These are phyloP conservation scores for Phaeotremella skinneri DNA, from an alignment of 768 basidiomycete species.

Conservation along the genomic window DNA sequence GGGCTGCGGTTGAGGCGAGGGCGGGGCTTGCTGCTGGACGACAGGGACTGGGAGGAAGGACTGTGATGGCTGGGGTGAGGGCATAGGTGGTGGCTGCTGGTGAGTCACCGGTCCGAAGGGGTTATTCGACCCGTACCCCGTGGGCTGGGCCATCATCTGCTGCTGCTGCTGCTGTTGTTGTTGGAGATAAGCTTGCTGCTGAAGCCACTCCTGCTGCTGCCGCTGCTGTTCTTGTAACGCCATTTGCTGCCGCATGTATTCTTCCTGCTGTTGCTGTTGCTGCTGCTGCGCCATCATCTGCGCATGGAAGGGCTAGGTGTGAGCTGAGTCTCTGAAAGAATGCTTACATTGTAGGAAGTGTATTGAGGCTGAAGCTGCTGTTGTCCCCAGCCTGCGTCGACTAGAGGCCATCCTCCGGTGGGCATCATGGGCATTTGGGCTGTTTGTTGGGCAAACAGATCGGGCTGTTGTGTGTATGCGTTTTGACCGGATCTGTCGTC, in stretches of 20 bases:
- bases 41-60: constrained; percentile 52
- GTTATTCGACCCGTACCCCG: constrained; percentile 77
- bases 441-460: constrained; percentile 56
- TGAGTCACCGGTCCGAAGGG: constrained; percentile 67
- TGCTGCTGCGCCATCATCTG: constrained; percentile 81
- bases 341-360: constrained; percentile 75
- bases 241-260: constrained; percentile 56
- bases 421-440: constrained; percentile 52
- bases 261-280: constrained; percentile 54
- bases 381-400: constrained; percentile 47
- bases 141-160: constrained; percentile 51
- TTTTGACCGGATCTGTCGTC: constrained; percentile 26
- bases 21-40: constrained; percentile 44
- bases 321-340: constrained; percentile 51
- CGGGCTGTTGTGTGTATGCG: constrained; percentile 50
- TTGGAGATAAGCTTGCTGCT: constrained; percentile 40
- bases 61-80: constrained; percentile 52
- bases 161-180: constrained; percentile 43
- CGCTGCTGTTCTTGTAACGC: constrained; percentile 50
- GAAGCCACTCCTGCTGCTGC: constrained; percentile 52
- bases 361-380: constrained; percentile 86
- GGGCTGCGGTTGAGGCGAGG: constrained; percentile 54
- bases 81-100: constrained; percentile 40
- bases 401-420: constrained; percentile 45
- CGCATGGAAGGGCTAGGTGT: constrained; percentile 60